A percentile compares a stretch with the other conserved stretches of the same genome.
These are phyloP conservation scores for Podaxis sp. DNA, from an alignment of 768 basidiomycete genomes.

Conservation along the genomic window DNA sequence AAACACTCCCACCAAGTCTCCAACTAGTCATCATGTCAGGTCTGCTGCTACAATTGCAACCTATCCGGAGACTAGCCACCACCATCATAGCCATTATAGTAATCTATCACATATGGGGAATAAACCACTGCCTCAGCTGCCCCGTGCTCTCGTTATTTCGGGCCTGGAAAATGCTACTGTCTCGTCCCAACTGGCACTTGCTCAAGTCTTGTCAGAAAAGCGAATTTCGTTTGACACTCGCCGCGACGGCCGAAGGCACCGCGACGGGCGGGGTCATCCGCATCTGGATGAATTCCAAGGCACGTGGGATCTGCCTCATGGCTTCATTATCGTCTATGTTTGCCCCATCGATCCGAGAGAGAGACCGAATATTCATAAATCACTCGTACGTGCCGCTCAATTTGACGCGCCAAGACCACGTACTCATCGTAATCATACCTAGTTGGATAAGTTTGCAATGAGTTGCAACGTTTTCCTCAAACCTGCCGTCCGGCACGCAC, in stretches of 20 bases:
- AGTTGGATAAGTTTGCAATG: slow-evolving; percentile 83
- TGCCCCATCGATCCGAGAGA: slow-evolving; percentile 65
- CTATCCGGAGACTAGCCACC: slow-evolving; percentile 13
- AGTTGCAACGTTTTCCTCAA: slow-evolving; percentile 60
- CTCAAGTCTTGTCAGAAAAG: slow-evolving; percentile 50
- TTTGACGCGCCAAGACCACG: neutral
- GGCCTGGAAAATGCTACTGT: slow-evolving; percentile 64
- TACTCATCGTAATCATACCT: slow-evolving; percentile 13
- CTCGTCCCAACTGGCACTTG: slow-evolving; percentile 57
- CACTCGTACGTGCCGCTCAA: slow-evolving; percentile 50
- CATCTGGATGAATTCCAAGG: slow-evolving; percentile 34
- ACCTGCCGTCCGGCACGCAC: slow-evolving; percentile 37
- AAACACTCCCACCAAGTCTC: neutral
- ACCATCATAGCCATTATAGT: slow-evolving; percentile 16
- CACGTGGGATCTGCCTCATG: slow-evolving; percentile 60
- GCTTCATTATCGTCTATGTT: slow-evolving; percentile 73
- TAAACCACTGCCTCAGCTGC: slow-evolving; percentile 40
- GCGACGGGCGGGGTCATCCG: slow-evolving; percentile 24
- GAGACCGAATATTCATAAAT: slow-evolving; percentile 63
- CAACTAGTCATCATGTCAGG: slow-evolving; percentile 5
- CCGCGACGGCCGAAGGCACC: slow-evolving; percentile 20
- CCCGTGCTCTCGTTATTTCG: slow-evolving; percentile 65
- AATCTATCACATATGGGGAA: slow-evolving; percentile 32
- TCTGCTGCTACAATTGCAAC: neutral
- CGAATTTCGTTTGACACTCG: slow-evolving; percentile 45